These are phyloP conservation scores for Pezicula rhizophila DNA, from an alignment of 2,329 filamentous ascomycete species.

Conservation along the genomic window DNA sequence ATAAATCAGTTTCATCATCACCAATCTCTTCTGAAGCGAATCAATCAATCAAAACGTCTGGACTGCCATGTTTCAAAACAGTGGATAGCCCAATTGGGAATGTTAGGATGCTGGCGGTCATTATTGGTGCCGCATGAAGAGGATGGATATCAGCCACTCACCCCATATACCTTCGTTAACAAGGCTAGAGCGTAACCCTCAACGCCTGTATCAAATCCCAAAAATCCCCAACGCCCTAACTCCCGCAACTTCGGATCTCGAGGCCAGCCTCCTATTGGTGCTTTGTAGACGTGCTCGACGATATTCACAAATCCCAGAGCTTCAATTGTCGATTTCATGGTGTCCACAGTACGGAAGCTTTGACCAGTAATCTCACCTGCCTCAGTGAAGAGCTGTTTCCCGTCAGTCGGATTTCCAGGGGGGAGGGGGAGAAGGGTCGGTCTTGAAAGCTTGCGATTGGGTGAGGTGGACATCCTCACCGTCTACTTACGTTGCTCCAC, in stretches of 20 bases:
- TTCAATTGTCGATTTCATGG: constrained; percentile 17
- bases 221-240: constrained; percentile 18
- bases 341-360: constrained; percentile 26
- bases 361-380: constrained; percentile 34
- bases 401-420: neutral
- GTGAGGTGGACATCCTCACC: neutral
- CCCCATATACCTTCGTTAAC: constrained; percentile 18
- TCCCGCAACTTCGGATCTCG: constrained; percentile 23
- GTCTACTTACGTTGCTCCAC: constrained; percentile 29
- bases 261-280: constrained; percentile 29
- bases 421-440: neutral
- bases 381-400: constrained; percentile 30
- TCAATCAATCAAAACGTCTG: too few species aligned
- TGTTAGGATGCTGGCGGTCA: neutral
- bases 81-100: neutral
- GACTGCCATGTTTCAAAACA: neutral
- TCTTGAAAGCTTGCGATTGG: neutral
- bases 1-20: constrained; percentile 8
- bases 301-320: constrained; percentile 27
- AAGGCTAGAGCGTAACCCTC: constrained; percentile 20
- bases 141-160: constrained; percentile 12
- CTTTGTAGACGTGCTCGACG: constrained; percentile 19
- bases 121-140: neutral
- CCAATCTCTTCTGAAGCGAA: neutral
- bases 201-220: constrained; percentile 19